Conservation (phyloP, 768 basidiomycete species). For the Harrya chromipes region DNA sequence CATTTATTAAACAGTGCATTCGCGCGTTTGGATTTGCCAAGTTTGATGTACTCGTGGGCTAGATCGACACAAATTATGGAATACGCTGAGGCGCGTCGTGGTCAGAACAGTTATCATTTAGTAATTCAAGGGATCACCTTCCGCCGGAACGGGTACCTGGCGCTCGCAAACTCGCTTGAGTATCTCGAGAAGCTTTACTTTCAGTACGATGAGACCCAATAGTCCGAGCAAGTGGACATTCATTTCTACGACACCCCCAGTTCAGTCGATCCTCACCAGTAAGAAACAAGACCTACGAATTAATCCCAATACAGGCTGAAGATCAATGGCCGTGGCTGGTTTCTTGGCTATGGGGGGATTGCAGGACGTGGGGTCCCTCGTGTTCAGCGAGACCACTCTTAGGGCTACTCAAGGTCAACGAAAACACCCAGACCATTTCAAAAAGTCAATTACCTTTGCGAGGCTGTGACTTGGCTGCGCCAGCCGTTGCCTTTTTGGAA, state of each 20-base stretch:
- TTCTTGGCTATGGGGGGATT: constrained; percentile 1
- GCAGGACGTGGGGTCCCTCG: constrained; percentile 4
- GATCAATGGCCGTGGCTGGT: constrained; percentile 15
- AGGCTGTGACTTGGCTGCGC: constrained; percentile 45
- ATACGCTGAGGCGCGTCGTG: constrained; percentile 43
- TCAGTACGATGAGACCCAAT: constrained; percentile 60
- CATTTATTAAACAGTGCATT: constrained; percentile 59
- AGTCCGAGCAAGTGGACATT: constrained; percentile 63
- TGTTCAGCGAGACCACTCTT: constrained; percentile 18
- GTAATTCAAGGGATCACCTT: constrained; percentile 38
- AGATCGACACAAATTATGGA: constrained; percentile 64
- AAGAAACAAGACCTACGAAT: constrained; percentile 44
- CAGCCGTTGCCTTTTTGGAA: constrained; percentile 7
- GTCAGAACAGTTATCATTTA: background rate
- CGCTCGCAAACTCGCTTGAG: constrained; percentile 59
- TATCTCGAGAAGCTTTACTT: constrained; percentile 64
- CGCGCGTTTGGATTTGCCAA: constrained; percentile 75
- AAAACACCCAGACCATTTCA: background rate
- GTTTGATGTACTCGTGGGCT: constrained; percentile 72
- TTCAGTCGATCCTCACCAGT: background rate
- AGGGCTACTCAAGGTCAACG: constrained; percentile 6
- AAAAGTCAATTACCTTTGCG: constrained; percentile 35
- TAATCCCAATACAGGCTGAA: constrained; percentile 40
- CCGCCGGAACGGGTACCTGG: constrained; percentile 37
- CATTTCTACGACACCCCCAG: constrained; percentile 40